Evolutionary conservation across 176 grass and related monocot genomes (phyloP).

Genomic region (Miscanthus lutarioriparius): DNA sequence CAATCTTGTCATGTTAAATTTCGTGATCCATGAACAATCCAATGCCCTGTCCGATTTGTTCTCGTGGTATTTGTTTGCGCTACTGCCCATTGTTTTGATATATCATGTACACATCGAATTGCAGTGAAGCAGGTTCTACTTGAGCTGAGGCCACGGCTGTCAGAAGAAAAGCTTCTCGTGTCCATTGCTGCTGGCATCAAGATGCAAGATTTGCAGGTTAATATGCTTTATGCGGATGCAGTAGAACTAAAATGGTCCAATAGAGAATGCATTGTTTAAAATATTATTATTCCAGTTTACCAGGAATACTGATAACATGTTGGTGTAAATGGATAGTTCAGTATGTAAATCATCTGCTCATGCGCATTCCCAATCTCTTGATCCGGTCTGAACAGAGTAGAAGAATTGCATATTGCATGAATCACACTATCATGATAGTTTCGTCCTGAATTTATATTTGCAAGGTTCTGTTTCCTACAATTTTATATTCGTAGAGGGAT

Average conservation of each 20-base stretch:
- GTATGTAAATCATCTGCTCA: background rate
- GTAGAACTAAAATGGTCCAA: background rate
- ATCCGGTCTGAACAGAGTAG: background rate
- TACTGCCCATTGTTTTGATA: background rate
- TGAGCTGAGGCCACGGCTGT: slow-evolving; percentile 75
- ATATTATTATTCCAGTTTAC: background rate
- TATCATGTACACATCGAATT: slow-evolving; percentile 12
- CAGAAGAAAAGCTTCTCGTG: slow-evolving; percentile 92
- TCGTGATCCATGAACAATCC: background rate
- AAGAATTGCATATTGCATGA: background rate
- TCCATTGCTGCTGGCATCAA: slow-evolving; percentile 97
- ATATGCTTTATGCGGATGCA: background rate
- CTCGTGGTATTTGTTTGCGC: background rate
- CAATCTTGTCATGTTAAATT: background rate
- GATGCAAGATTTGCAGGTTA: slow-evolving; percentile 93
- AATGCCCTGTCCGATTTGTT: background rate
- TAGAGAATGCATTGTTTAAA: background rate
- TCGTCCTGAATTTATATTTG: background rate
- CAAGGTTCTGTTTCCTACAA: background rate
- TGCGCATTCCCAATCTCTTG: background rate
- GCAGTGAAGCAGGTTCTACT: slow-evolving; percentile 80
- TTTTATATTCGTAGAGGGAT: background rate
- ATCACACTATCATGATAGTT: background rate
- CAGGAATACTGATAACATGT: background rate
- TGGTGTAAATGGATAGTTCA: background rate